Conservation (phyloP, 2,329 filamentous ascomycete species). For the Aspergillus japonicus region DNA sequence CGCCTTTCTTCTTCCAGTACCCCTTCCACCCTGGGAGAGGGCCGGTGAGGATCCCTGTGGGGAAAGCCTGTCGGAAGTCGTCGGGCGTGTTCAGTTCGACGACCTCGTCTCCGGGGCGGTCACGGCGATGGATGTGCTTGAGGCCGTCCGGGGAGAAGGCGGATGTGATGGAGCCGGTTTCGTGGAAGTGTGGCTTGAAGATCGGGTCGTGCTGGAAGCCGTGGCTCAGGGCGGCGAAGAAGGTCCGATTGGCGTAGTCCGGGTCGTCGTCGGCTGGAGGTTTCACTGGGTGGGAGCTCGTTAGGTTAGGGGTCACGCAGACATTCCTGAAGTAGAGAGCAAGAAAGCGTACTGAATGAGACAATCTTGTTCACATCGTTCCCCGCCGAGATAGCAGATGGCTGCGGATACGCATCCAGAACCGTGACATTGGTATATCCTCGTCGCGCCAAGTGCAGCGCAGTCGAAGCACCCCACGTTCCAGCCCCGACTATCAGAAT, state of each 20-base stretch:
- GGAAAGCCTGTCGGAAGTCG: conserved; percentile 53
- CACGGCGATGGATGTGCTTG: conserved; percentile 36
- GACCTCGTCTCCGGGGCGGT: conserved; percentile 11
- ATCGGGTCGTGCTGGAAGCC: conserved; percentile 47
- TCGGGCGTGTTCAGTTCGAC: conserved; percentile 41
- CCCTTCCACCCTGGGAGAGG: conserved; percentile 53
- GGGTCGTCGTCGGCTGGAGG: conserved; percentile 23
- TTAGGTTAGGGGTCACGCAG: no score
- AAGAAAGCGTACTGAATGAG: conserved; percentile 21
- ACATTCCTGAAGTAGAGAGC: not conserved
- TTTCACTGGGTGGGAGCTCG: conserved; percentile 8
- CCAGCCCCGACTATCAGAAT: conserved; percentile 51
- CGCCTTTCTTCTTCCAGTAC: conserved; percentile 40
- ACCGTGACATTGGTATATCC: conserved; percentile 52
- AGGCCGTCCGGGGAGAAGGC: conserved; percentile 43
- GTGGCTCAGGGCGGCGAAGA: conserved; percentile 13
- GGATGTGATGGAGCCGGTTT: conserved; percentile 43
- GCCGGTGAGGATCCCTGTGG: conserved; percentile 51
- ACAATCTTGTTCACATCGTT: conserved; percentile 54
- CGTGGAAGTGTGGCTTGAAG: conserved; percentile 48
- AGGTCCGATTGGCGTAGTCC: conserved; percentile 25
- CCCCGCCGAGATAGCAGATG: conserved; percentile 49
- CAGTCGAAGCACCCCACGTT: conserved; percentile 53
- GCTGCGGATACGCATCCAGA: conserved; percentile 48
- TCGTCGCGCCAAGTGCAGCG: conserved; percentile 52